These are phyloP conservation scores for Teratosphaeria viscida DNA, from an alignment of 2,329 filamentous ascomycete species.

Conservation along the genomic window DNA sequence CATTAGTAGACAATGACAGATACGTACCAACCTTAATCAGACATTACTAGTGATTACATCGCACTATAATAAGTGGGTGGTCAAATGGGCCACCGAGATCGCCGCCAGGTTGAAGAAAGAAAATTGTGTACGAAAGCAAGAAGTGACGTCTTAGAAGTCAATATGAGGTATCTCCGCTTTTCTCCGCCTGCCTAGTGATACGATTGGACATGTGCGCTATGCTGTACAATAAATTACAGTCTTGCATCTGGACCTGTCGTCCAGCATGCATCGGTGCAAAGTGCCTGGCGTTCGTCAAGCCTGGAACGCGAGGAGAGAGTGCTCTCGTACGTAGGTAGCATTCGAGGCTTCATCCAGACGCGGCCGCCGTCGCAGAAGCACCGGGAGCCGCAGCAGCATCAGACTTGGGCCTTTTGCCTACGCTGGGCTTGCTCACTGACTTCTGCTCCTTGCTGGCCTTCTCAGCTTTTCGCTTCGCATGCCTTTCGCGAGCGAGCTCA, in stretches of 20 bases:
- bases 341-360: not conserved
- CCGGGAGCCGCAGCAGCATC: not conserved
- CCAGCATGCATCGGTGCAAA: not conserved
- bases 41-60: not conserved
- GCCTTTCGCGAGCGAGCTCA: constrained; percentile 48
- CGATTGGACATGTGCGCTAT: not conserved
- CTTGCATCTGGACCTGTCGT: not conserved
- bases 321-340: not conserved
- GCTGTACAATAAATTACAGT: not conserved
- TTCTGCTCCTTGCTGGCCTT: constrained; percentile 18
- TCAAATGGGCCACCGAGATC: not conserved
- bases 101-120: not conserved
- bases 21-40: not conserved
- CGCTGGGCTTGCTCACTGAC: not conserved
- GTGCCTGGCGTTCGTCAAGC: not conserved
- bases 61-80: not conserved
- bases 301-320: too few relatives aligned
- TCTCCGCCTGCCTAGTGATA: not conserved
- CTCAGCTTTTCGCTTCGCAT: constrained; percentile 38
- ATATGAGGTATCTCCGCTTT: constrained; percentile 9
- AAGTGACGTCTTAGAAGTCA: constrained; percentile 2
- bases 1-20: not conserved
- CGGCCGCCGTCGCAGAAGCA: constrained; percentile 3
- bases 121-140: not conserved
- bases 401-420: not conserved